Base-by-base conservation (phyloP, 306 rosid species). In the Ormosia semicastrata region DNA sequence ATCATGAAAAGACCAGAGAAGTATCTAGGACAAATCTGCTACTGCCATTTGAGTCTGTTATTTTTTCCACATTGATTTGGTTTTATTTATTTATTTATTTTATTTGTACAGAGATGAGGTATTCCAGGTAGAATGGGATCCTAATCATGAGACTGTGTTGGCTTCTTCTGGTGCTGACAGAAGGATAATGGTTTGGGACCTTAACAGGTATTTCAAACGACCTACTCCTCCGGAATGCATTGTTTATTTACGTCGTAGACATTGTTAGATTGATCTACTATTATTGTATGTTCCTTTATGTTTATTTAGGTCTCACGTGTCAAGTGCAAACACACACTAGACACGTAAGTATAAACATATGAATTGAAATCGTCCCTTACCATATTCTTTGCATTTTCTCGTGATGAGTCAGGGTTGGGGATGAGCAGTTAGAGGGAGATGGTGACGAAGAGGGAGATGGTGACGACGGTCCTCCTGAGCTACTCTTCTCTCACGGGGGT, bases 61-160 rank as follows among this genome's bases (percentile, higher is more conserved):
- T 13, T 15, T 17, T 5, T 56, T 33, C 33, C 39, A 39, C 3
- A 15, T 24, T 64, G 13, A 62, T 30, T 36, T 41, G 14, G 39
- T 56, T 59, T 64, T 7, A 5, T 74, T 32, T 72, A 65, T 34
- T 6, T 37, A 76, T 79, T 8, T 24, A 24, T 24, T 79, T 8
- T n/a, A n/a, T n/a, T n/a, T 79, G 49, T 66, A 67, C 85, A 93
- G 99, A 74, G 99, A 95, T 81, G 98, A 94, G 75, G 99, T 95
- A 11, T 93, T 85, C 87, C 98, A 95, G 90, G 97, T 95, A 37
- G 99, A 95, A 81, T 95, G 99, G 98, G 99, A 95, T 88, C 99
- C 98, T 13, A 89, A 90, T 82, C 99, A 93, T 4, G 97, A 95
- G 68, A 76, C 92, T 0, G 91, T 95, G 24, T 85, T 95, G 87